Evolutionary conservation across 2,329 filamentous ascomycete genomes (phyloP), one percentile per base, ranked within the genome.

Genomic region (Sordariomycetes sp.): DNA sequence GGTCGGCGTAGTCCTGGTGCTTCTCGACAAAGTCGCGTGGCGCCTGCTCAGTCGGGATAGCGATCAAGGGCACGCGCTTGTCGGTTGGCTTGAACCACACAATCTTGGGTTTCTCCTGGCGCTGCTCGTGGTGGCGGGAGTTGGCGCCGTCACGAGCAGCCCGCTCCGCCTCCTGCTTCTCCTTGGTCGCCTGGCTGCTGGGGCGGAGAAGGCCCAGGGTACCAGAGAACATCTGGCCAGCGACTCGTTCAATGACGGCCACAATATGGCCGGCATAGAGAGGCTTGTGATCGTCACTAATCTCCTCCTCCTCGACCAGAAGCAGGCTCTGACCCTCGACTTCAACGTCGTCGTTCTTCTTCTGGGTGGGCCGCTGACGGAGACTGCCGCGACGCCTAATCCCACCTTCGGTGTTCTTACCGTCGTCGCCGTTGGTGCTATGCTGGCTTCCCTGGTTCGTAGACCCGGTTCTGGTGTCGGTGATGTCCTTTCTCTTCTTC

Each of bases 41-140:
- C 10, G 94, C 94, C 74, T 99, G 94, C 72, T 99, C 94, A 3
- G 94, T 99, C 1, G 94, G 94, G 63, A 99, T 99, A 58, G 94
- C 94, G 72, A 99, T 99, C 64, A 99, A 79, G 55, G 94, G 94
- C 54, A 99, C 94, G 69, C 94, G 90, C 82, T 99, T 97, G 75
- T 99, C 94, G 1, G 94, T 99, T 60, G 94, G 94, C 79, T 99
- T 99, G 79, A 99, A 99, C 94, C 94, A 99, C 50, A 99, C 94
- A 74, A 99, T 99, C 85, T 99, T 99, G 62, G 94, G 94, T 76
- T 97, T 97, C 63, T 99, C 94, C 70, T 95, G 91, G 58, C 92
- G 89, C 63, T 88, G 86, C 61, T 92, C 89, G 63, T 94, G 86
- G 57, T 86, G 82, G 62, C 88, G 86, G 58, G 76, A 75, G 63